Evolutionary conservation across 768 basidiomycete genomes (phyloP), one percentile per base, ranked within the genome.

Genomic region (Lentinula raphanica): DNA sequence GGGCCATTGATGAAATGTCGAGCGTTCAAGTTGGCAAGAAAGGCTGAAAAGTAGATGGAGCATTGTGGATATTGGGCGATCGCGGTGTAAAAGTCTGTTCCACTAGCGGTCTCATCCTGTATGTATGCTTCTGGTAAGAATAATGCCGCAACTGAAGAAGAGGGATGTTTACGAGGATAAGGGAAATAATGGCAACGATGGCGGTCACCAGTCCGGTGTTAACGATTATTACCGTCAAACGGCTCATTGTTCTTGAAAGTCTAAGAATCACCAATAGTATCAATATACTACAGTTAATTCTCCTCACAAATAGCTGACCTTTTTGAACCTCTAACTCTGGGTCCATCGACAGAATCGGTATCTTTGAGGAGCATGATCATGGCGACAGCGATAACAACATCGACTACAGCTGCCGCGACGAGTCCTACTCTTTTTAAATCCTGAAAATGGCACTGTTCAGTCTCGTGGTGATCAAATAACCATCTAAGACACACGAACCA

Each of bases 31-130:
- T 62, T 62, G 58, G 61, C 58, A 27, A 62, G 58, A 35, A 62
- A 62, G 4, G 55, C 44, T 6, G 61, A 62, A 40, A 62, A 49
- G 28, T 62, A 62, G 27, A 62, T 59, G 17, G 61, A 59, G 39
- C 61, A 62, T 54, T 62, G 61, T 17, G 61, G 61, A 54, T 62
- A 62, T 39, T 62, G 61, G 3, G 55, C 49, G 13, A 62, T 62
- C 28, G 61, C 49, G 8, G 61, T 62, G 58, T 58, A 62, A 31
- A 62, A 62, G 35, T 56, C 55, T 12, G 61, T 62, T 38, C 61
- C 58, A 46, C 58, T 62, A 17, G 61, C 61, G 15, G 61, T 59
- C 31, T 62, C 58, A 32, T 62, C 61, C 61, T 62, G 19, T 3
- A 39, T 36, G 11, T 23, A 49, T 49, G 1, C n/a, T n/a, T n/a